Evolutionary conservation across 208 protist species (phyloP), one percentile per base, ranked within the genome.

Genomic region (Porcisia hertigi): DNA sequence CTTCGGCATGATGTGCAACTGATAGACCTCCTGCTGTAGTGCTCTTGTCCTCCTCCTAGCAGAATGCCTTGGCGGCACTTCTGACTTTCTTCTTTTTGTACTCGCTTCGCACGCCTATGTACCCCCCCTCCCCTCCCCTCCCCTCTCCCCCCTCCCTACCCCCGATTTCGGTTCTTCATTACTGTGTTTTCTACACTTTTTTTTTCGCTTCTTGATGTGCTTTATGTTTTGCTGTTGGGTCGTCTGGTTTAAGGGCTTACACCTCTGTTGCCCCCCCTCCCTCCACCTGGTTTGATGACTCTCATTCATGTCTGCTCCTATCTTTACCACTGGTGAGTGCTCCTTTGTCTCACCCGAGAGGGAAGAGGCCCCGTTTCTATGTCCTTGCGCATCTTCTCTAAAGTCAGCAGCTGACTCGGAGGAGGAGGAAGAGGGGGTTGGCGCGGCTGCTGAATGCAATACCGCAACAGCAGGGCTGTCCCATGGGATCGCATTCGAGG

Each of bases 361-460:
- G 66, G 66, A 54, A 14, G 66, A n/a, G 30, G 47, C 5, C 12
- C 14, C 6, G 25, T 9, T 2, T 2, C 30, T 1, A 2, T 0
- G 47, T 57, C 16, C 47, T 36, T 57, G 34, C 14, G 25, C 25
- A 30, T 57, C 47, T 53, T 36, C 66, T 57, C 25, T 45, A 71
- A 71, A 52, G 66, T 25, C 66, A 20, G 49, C 66, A 36, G 66
- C 66, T 5, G 66, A 36, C 6, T 71, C 47, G 66, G n/a, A 14
- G 20, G 11, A 14, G 20, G 11, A 36, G 47, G 49, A 14, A 49
- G 49, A 71, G 30, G 66, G 30, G 43, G 25, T 36, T 16, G 47
- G 30, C 9, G 30, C 66, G 25, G 6, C 66, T 57, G 47, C 47
- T 14, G 47, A 57, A 20, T 71, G 30, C 66, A 45, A 30, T 23